These are phyloP conservation scores for Neostapfia colusana DNA, from an alignment of 176 grass and related monocot genomes.

Conservation along the genomic window DNA sequence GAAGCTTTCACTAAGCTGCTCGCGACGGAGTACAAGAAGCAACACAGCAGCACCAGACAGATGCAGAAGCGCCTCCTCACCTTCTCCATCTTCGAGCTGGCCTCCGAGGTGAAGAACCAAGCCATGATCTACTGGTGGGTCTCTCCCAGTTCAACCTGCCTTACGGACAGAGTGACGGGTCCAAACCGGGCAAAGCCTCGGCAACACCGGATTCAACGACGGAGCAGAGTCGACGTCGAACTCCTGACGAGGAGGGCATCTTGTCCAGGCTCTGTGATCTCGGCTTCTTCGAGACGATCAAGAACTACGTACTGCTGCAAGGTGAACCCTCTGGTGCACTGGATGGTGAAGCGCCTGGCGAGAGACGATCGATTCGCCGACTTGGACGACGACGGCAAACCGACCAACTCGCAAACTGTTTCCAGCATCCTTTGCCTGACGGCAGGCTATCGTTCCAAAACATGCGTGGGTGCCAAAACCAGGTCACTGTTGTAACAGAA, in stretches of 20 bases:
- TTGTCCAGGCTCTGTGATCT: not conserved
- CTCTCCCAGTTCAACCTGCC: not conserved
- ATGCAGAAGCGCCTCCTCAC: conserved; percentile 37
- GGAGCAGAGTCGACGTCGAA: too few species aligned
- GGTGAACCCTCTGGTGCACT: conserved; percentile 56
- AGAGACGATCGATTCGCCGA: not conserved
- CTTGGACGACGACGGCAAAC: conserved; percentile 3
- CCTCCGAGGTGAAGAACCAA: conserved; percentile 45
- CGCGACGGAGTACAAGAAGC: not conserved
- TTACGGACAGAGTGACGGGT: too few species aligned
- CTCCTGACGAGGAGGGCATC: not conserved
- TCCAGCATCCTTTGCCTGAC: conserved; percentile 45
- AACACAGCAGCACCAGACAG: not conserved
- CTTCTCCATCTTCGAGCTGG: conserved; percentile 48
- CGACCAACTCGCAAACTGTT: not conserved
- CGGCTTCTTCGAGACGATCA: conserved; percentile 49
- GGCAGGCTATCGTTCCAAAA: not conserved
- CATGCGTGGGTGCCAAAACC: conserved; percentile 49
- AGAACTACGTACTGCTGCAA: conserved; percentile 45
- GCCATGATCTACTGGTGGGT: conserved; percentile 53
- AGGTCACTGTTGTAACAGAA: not conserved
- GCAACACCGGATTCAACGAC: not conserved
- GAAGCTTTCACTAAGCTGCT: conserved; percentile 23
- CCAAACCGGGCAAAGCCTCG: too few species aligned
- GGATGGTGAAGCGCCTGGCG: conserved; percentile 47